phyloP scores from a whole-genome alignment of 139 green algal species.

The Trebouxia sp. region DNA sequence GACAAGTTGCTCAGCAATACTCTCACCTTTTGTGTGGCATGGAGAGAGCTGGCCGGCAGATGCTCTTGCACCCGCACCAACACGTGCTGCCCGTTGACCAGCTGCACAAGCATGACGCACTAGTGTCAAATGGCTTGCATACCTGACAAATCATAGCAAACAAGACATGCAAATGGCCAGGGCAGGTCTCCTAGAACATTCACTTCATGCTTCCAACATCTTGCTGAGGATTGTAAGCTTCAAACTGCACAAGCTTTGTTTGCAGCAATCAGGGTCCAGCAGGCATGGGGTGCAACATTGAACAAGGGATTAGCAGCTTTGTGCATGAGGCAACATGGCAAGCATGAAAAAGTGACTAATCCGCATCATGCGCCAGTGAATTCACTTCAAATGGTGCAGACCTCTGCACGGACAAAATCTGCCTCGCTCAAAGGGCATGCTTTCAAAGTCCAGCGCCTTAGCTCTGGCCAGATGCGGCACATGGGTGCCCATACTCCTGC shows the following conservation, averaged over 20 bases:
- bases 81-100: constrained; percentile 8
- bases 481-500: background rate
- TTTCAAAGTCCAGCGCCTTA: background rate
- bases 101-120: background rate
- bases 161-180: background rate
- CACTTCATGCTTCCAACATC: no score
- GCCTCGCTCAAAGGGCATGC: background rate
- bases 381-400: background rate
- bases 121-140: background rate
- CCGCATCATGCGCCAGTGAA: background rate
- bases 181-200: no score
- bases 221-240: no score
- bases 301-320: no score
- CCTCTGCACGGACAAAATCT: constrained; percentile 1
- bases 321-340: background rate
- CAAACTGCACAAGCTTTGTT: no score
- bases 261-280: no score
- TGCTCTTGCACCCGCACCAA: background rate
- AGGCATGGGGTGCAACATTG: no score
- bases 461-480: background rate
- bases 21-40: background rate
- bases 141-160: no score
- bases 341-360: background rate
- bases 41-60: background rate
- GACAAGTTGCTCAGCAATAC: background rate